Conservation (phyloP, 2,329 filamentous ascomycete species). For the Tothia fuscella region DNA sequence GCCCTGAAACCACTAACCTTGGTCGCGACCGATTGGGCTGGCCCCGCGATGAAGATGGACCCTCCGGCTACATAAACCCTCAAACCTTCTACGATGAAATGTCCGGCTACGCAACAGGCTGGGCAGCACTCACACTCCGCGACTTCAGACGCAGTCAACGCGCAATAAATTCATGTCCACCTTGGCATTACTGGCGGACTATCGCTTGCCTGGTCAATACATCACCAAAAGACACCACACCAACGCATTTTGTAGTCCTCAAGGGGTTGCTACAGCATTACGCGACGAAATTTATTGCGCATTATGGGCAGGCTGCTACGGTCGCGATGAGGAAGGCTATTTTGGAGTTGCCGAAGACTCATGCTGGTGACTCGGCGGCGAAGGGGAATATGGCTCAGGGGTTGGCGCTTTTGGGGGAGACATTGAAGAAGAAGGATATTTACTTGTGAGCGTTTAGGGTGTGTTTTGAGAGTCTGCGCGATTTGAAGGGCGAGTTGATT, state of each 20-base stretch:
- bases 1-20: constrained; percentile 57
- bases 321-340: constrained; percentile 58
- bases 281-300: constrained; percentile 61
- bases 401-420: constrained; percentile 7
- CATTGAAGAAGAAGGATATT: constrained; percentile 3
- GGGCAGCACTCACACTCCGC: constrained; percentile 67
- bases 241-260: constrained; percentile 38
- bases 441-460: no score
- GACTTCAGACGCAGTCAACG: constrained; percentile 63
- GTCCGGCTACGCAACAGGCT: constrained; percentile 74
- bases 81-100: constrained; percentile 72
- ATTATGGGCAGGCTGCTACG: constrained; percentile 69
- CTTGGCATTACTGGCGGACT: constrained; percentile 69
- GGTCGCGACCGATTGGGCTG: constrained; percentile 63
- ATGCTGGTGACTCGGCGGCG: not conserved
- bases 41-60: constrained; percentile 21
- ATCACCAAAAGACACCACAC: constrained; percentile 39
- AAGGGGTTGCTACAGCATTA: constrained; percentile 48
- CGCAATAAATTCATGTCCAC: constrained; percentile 57
- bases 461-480: no score
- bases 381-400: constrained; percentile 13
- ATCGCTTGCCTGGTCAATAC: constrained; percentile 68
- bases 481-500: no score
- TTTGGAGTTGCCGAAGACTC: constrained; percentile 54
- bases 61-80: constrained; percentile 36